Evolutionary conservation across 2,329 filamentous ascomycete genomes (phyloP).

Genomic region (Fusarium sp.): DNA sequence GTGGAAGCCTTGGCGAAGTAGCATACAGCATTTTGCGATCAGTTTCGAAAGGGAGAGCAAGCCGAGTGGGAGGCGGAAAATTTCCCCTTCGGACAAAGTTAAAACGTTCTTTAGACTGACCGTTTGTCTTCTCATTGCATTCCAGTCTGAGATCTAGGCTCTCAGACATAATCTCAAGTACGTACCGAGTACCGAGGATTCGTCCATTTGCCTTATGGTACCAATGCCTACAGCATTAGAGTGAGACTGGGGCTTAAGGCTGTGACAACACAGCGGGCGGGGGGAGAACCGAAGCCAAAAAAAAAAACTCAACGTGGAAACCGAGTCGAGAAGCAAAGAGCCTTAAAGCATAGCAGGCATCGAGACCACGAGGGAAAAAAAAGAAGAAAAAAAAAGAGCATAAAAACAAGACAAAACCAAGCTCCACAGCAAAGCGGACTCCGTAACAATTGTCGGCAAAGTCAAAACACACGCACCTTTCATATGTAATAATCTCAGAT

Average conservation of each 20-base stretch:
- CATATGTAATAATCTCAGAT: neutral
- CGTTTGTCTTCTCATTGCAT: neutral
- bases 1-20: neutral
- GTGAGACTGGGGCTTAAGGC: constrained; percentile 6
- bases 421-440: neutral
- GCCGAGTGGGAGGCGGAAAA: neutral
- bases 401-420: neutral
- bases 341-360: neutral
- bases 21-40: neutral
- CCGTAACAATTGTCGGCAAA: neutral
- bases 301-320: constrained; percentile 1
- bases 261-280: constrained; percentile 15
- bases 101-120: constrained; percentile 10
- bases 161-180: constrained; percentile 14
- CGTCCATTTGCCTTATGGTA: constrained; percentile 1
- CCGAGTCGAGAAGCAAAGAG: neutral
- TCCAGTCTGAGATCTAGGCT: constrained; percentile 23
- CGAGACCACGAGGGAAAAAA: neutral
- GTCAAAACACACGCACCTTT: neutral
- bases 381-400: neutral
- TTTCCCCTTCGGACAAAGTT: constrained; percentile 7
- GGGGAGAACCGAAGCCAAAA: constrained; percentile 6
- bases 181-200: constrained; percentile 24
- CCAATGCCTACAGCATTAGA: no score
- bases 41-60: constrained; percentile 15